phyloP scores from a whole-genome alignment of 495 filamentous ascomycete species.

The Trichoderma reesei region DNA sequence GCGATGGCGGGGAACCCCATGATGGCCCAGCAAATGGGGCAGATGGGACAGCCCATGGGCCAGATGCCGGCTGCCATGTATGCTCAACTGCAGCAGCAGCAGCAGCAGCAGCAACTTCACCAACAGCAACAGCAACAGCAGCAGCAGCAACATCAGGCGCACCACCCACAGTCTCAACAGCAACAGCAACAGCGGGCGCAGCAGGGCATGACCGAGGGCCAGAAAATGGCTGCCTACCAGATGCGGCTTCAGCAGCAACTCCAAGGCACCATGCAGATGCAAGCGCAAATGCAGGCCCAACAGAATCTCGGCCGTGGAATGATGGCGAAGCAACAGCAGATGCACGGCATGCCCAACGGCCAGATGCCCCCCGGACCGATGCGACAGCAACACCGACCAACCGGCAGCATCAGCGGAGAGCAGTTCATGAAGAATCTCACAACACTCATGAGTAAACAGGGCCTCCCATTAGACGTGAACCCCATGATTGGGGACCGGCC shows the following conservation, averaged over 20 bases:
- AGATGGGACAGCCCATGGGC: slow-evolving; percentile 28
- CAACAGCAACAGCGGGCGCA: slow-evolving; percentile 22
- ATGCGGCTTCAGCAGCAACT: slow-evolving; percentile 62
- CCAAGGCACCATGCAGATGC: slow-evolving; percentile 44
- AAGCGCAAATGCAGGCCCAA: slow-evolving; percentile 27
- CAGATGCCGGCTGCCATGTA: slow-evolving; percentile 32
- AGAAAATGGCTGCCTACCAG: slow-evolving; percentile 46
- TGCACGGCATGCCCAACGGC: slow-evolving; percentile 29
- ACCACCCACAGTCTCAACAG: slow-evolving; percentile 29
- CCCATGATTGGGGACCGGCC: slow-evolving; percentile 61
- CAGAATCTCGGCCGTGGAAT: slow-evolving; percentile 39
- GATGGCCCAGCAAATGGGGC: slow-evolving; percentile 30
- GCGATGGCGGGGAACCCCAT: slow-evolving; percentile 32
- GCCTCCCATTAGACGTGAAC: slow-evolving; percentile 57
- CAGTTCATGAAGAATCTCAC: slow-evolving; percentile 67
- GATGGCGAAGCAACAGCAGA: slow-evolving; percentile 32
- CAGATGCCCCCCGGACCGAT: slow-evolving; percentile 21
- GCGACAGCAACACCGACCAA: slow-evolving; percentile 21
- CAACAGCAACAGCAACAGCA: slow-evolving; percentile 31
- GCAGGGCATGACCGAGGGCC: slow-evolving; percentile 34
- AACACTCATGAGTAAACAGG: slow-evolving; percentile 60
- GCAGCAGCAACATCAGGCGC: slow-evolving; percentile 29
- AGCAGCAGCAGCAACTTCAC: slow-evolving; percentile 29
- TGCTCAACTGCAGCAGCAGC: slow-evolving; percentile 28
- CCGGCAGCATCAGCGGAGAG: slow-evolving; percentile 38